A percentile compares a stretch with the other conserved stretches of the same genome.
Evolutionary conservation across 1,284 basidiomycete genomes (phyloP).

Genomic region (Moesziomyces aphidis): DNA sequence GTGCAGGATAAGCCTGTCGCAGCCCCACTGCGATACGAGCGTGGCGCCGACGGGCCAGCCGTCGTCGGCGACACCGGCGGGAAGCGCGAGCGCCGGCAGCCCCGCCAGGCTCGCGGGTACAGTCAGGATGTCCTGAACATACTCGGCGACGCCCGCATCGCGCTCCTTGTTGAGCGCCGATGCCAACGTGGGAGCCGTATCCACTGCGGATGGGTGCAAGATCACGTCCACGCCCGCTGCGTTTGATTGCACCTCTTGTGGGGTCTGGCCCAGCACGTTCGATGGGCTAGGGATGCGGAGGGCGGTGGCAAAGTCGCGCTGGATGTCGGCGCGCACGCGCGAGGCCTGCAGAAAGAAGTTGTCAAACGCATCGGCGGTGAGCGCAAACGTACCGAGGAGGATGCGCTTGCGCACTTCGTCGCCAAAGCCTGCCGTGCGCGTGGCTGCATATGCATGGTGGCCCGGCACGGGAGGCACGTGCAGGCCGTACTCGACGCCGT

Average conservation of each 20-base stretch:
- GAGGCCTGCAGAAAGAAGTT: slow-evolving; percentile 96
- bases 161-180: slow-evolving; percentile 1
- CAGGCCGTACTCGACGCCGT: slow-evolving; percentile 77
- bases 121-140: slow-evolving; percentile 91
- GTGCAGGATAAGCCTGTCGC: slow-evolving; percentile 76
- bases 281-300: slow-evolving; percentile 73
- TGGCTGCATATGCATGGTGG: slow-evolving; percentile 54
- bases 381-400: slow-evolving; percentile 89
- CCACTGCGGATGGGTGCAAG: slow-evolving; percentile 74
- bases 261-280: neutral
- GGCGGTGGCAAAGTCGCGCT: slow-evolving; percentile 79
- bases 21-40: slow-evolving; percentile 90
- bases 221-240: slow-evolving; percentile 78
- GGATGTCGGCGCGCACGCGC: slow-evolving; percentile 78
- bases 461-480: slow-evolving; percentile 21
- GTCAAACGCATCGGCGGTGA: slow-evolving; percentile 92
- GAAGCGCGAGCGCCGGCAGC: slow-evolving; percentile 83
- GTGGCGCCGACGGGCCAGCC: slow-evolving; percentile 87
- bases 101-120: slow-evolving; percentile 92
- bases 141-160: slow-evolving; percentile 67
- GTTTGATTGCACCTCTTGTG: neutral
- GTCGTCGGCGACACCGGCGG: slow-evolving; percentile 69
- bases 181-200: slow-evolving; percentile 54
- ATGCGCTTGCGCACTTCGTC: slow-evolving; percentile 87
- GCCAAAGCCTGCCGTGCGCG: slow-evolving; percentile 78